Conservation (phyloP, 176 grass and related monocot species). For the Metroxylon sagu region DNA sequence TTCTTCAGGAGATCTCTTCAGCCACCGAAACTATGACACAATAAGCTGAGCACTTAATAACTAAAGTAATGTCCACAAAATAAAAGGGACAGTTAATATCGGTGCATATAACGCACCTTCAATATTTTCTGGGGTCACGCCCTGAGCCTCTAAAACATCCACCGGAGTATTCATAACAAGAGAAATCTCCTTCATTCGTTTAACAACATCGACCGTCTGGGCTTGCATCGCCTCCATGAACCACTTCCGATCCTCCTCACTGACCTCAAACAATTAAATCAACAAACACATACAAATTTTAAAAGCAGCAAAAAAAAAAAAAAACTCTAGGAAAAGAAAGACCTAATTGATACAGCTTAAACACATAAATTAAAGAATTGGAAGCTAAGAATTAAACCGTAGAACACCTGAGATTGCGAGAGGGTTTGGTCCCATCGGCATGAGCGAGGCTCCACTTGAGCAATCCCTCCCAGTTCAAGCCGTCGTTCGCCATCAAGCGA, state of each 20-base stretch:
- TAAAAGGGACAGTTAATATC: too few species aligned
- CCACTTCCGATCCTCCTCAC: slow-evolving; percentile 70
- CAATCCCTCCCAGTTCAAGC: slow-evolving; percentile 56
- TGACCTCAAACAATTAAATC: neutral
- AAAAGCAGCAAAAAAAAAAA: too few species aligned
- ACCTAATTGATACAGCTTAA: too few species aligned
- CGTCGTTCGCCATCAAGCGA: slow-evolving; percentile 5
- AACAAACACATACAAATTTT: too few species aligned
- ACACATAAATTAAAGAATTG: too few species aligned
- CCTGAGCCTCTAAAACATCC: slow-evolving; percentile 55
- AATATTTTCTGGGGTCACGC: slow-evolving; percentile 61
- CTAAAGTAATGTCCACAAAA: too few species aligned
- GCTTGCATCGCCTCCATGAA: slow-evolving; percentile 66
- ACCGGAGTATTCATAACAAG: slow-evolving; percentile 87
- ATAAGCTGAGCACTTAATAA: too few species aligned
- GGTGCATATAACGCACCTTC: slow-evolving; percentile 29
- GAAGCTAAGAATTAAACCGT: too few species aligned
- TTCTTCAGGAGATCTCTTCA: too few species aligned
- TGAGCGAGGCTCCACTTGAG: slow-evolving; percentile 89
- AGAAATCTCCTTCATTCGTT: slow-evolving; percentile 89
- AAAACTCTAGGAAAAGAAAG: too few species aligned
- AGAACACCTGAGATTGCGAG: slow-evolving; percentile 11
- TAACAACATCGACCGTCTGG: slow-evolving; percentile 51
- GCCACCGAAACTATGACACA: too few species aligned
- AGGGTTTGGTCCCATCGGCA: slow-evolving; percentile 41